Base-by-base conservation (phyloP, 2,329 filamentous ascomycete genomes). In the Huntiella bhutanensis region DNA sequence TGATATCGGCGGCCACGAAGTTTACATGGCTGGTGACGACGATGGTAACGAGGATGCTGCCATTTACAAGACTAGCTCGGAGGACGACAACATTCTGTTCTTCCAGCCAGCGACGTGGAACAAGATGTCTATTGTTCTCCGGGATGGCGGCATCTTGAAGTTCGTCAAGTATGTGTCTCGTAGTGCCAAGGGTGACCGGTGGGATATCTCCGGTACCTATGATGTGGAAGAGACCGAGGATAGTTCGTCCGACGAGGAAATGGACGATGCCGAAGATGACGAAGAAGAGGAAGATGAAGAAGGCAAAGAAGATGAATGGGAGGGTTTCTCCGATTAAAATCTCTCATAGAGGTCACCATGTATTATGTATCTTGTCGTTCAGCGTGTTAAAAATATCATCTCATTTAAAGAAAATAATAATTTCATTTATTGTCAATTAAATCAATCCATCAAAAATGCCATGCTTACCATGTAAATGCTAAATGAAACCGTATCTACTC, bases 161-260 rank as follows among this genome's bases (percentile, higher is more conserved):
- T 98, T 98, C 59, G 86, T 96, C 56, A 98, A 96, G 67, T 98
- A 96, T 60, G 81, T 98, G 16, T 92, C 82, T 61, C 70, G 70
- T 50, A 74, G 71, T 43, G 91, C 91, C 5, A 75, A 75, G 57
- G 91, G 91, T 1, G 91, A 96, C 62, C 71, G 91, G 38, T 96
- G 87, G 85, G 91, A 98, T 63, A 69, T 96, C 43, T 80, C 76
- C 41, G 91, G 77, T 1, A 76, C 77, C 33, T 84, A 82, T 59
- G 83, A 80, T 17, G 79, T 94, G 32, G 71, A 71, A 52, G 71
- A 75, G 49, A 59, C 65, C 34, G 70, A 71, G 1, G 66, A 62
- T 0, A 63, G 62, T 0, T 62, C 60, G 1, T 64, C 62, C 0
- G 60, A 62, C 1, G 57, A 62, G 0, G 64, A 61, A 1, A 58